Conservation (phyloP, 1,284 basidiomycete genomes). For the Ustilago curta region DNA sequence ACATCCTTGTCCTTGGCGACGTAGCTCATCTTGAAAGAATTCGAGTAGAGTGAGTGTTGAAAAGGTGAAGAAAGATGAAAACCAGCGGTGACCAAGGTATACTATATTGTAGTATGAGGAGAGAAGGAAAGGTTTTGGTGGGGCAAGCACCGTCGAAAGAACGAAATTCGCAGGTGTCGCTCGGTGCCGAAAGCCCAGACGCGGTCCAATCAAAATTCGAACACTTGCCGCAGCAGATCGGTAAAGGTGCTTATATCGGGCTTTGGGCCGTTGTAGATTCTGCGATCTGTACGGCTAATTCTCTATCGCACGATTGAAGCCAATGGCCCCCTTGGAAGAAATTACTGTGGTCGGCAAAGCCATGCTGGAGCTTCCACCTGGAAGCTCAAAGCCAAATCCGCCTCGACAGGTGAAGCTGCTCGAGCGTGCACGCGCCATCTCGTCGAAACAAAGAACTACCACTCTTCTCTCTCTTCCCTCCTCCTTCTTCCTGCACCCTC, state of each 20-base stretch:
- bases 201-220: constrained; percentile 27
- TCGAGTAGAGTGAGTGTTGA: constrained; percentile 2
- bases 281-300: no score
- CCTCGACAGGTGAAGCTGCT: no score
- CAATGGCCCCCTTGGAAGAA: constrained; percentile 15
- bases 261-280: no score
- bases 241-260: no score
- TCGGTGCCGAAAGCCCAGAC: constrained; percentile 24
- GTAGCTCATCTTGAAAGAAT: constrained; percentile 88
- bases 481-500: neutral
- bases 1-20: constrained; percentile 98
- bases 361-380: constrained; percentile 22
- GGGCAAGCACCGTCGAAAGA: constrained; percentile 6
- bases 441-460: neutral
- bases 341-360: neutral
- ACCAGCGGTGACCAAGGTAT: constrained; percentile 72
- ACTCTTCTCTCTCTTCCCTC: neutral
- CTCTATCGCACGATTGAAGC: constrained; percentile 12
- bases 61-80: constrained; percentile 72
- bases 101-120: constrained; percentile 50
- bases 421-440: constrained; percentile 49
- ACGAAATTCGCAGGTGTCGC: constrained; percentile 14
- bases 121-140: constrained; percentile 22
- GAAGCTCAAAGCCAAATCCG: constrained; percentile 2
- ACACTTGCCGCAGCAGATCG: constrained; percentile 48